phyloP scores from a whole-genome alignment of 305 asterid genomes.

The Nicotiana rustica region DNA sequence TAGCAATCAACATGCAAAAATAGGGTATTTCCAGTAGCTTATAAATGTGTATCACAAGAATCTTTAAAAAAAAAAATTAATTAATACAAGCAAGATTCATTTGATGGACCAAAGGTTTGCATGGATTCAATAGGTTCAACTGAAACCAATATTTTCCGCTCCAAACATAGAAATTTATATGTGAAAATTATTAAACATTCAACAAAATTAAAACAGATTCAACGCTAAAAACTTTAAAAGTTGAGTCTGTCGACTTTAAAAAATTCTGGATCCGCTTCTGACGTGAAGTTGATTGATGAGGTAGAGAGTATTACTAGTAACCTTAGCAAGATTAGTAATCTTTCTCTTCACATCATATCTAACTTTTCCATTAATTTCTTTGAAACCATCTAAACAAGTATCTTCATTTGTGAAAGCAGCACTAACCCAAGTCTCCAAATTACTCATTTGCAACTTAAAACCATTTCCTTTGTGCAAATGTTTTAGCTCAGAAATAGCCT shows the following conservation, averaged over 20 bases:
- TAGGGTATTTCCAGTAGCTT: background rate
- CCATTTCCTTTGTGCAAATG: constrained; percentile 64
- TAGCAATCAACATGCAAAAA: background rate
- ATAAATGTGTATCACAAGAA: background rate
- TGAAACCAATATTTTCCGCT: background rate
- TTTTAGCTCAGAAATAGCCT: constrained; percentile 64
- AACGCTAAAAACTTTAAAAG: background rate
- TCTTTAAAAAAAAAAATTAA: background rate
- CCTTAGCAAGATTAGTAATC: constrained; percentile 68
- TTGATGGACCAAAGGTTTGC: background rate
- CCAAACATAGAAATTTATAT: background rate
- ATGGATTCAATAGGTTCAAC: background rate
- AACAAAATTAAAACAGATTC: background rate
- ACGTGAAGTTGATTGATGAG: constrained; percentile 63
- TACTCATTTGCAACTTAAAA: constrained; percentile 87
- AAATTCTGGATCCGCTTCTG: background rate
- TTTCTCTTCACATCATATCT: constrained; percentile 66
- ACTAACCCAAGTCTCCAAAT: constrained; percentile 92
- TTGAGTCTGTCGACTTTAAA: background rate
- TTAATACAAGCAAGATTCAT: background rate
- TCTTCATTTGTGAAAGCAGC: constrained; percentile 90
- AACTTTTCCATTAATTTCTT: constrained; percentile 61
- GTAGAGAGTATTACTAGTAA: constrained; percentile 89
- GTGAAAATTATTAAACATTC: background rate
- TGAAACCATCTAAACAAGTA: constrained; percentile 90